Conservation (phyloP, 2,329 filamentous ascomycete species). For the Verticillium dahliae region DNA sequence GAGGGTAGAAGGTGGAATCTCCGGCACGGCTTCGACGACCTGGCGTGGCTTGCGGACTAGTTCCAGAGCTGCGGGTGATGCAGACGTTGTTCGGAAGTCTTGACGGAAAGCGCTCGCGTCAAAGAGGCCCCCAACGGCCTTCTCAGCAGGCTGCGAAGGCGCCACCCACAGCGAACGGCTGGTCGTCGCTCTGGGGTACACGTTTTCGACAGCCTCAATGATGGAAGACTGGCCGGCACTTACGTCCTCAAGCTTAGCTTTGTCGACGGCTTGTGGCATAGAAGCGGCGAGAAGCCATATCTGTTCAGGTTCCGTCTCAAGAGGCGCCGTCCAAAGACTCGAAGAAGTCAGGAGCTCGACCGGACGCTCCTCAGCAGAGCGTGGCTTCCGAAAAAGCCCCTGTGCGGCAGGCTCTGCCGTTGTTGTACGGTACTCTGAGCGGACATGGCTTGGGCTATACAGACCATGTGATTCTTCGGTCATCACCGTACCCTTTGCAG, state of each 20-base stretch:
- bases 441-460: constrained; percentile 12
- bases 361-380: constrained; percentile 8
- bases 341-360: constrained; percentile 16
- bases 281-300: constrained; percentile 17
- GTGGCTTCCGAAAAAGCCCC: constrained; percentile 23
- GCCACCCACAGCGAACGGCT: not conserved
- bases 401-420: constrained; percentile 25
- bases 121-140: constrained; percentile 7
- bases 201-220: not conserved
- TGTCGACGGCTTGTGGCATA: not conserved
- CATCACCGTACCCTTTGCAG: not conserved
- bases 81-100: not conserved
- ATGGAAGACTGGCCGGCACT: too few relatives aligned
- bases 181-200: not conserved
- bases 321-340: constrained; percentile 15
- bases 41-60: not conserved
- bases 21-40: not conserved
- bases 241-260: not conserved
- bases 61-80: not conserved
- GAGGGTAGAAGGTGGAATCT: not conserved
- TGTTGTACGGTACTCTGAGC: constrained; percentile 22
- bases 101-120: constrained; percentile 12
- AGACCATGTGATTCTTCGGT: constrained; percentile 11
- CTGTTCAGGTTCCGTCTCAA: not conserved
- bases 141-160: not conserved